Evolutionary conservation across 768 basidiomycete species (phyloP).

Genomic region (Daedaleopsis nitida): DNA sequence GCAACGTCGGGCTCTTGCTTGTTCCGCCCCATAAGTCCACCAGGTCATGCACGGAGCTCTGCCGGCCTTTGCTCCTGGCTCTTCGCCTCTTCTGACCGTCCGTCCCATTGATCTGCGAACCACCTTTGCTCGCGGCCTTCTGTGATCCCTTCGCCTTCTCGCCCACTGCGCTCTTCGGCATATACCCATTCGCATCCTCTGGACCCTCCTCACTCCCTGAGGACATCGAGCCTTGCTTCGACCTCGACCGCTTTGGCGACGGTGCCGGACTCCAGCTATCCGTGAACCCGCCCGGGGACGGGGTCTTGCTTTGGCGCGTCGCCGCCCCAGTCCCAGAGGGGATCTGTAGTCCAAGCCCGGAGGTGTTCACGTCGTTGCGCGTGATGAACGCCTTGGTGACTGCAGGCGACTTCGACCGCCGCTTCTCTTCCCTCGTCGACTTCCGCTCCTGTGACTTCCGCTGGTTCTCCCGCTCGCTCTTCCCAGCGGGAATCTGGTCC

Average conservation of each 20-base stretch:
- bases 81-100: slow-evolving; percentile 28
- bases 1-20: slow-evolving; percentile 36
- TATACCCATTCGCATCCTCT: slow-evolving; percentile 43
- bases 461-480: slow-evolving; percentile 15
- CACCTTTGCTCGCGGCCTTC: slow-evolving; percentile 22
- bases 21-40: slow-evolving; percentile 77
- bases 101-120: not conserved
- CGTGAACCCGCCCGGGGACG: slow-evolving; percentile 32
- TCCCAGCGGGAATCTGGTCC: slow-evolving; percentile 8
- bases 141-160: slow-evolving; percentile 16
- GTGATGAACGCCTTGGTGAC: slow-evolving; percentile 23
- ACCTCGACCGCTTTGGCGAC: slow-evolving; percentile 12
- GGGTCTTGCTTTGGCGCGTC: slow-evolving; percentile 11
- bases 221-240: slow-evolving; percentile 33
- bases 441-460: slow-evolving; percentile 14
- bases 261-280: slow-evolving; percentile 53
- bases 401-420: slow-evolving; percentile 4
- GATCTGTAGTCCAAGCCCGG: slow-evolving; percentile 12
- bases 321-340: slow-evolving; percentile 4
- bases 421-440: slow-evolving; percentile 8
- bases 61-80: slow-evolving; percentile 54
- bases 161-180: slow-evolving; percentile 23
- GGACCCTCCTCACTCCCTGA: slow-evolving; percentile 61
- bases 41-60: slow-evolving; percentile 83
- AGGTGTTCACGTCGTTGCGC: slow-evolving; percentile 14